A percentile compares a stretch with the other conserved stretches of the same genome.
These are phyloP conservation scores for Tricholoma hemisulphureum DNA, from an alignment of 768 basidiomycete genomes.

Conservation along the genomic window DNA sequence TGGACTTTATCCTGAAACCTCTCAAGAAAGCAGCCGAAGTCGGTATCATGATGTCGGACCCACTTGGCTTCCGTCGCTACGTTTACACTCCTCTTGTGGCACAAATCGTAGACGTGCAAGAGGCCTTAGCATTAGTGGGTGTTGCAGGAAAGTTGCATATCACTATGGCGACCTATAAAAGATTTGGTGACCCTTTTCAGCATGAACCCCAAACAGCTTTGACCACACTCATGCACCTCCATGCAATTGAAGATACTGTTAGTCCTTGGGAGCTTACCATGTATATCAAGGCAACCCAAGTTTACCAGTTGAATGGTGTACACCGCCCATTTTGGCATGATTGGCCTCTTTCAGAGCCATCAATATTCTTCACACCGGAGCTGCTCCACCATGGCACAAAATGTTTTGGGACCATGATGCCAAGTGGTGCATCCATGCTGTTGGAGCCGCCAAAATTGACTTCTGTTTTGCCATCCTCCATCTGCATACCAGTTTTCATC, in stretches of 20 bases:
- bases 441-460: conserved; percentile 33
- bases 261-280: conserved; percentile 24
- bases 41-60: conserved; percentile 28
- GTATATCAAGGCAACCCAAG: conserved; percentile 22
- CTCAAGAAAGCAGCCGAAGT: conserved; percentile 28
- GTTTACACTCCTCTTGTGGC: conserved; percentile 28
- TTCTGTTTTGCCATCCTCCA: conserved; percentile 36
- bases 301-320: conserved; percentile 27
- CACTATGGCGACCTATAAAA: conserved; percentile 25
- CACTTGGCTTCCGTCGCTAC: conserved; percentile 18
- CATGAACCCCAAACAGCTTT: conserved; percentile 23
- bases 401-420: conserved; percentile 38
- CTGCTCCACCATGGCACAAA: conserved; percentile 39
- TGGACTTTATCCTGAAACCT: conserved; percentile 28
- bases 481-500: conserved; percentile 30
- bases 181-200: conserved; percentile 28
- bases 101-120: conserved; percentile 33
- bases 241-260: neutral
- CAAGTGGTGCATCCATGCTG: conserved; percentile 36
- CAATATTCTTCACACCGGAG: conserved; percentile 33
- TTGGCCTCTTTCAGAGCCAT: conserved; percentile 33
- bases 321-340: conserved; percentile 37
- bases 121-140: conserved; percentile 26
- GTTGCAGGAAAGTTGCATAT: conserved; percentile 28
- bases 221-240: conserved; percentile 19